These are phyloP conservation scores for Gossypium lobatum DNA, from an alignment of 441 rosid genomes.

Conservation along the genomic window DNA sequence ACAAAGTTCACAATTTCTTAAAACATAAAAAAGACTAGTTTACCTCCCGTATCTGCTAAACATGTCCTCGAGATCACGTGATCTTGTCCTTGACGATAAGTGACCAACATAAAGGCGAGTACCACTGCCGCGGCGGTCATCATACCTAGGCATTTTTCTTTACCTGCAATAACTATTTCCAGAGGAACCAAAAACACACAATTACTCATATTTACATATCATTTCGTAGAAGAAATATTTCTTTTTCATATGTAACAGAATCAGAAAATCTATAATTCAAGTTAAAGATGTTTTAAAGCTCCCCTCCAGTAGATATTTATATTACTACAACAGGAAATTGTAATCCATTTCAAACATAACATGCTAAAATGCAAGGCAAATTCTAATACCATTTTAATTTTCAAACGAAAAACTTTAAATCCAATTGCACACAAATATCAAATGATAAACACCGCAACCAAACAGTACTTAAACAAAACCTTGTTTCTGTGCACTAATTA, in stretches of 20 bases:
- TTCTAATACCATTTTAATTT: neutral
- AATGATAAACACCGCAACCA: neutral
- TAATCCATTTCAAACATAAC: neutral
- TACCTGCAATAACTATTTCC: slow-evolving; percentile 18
- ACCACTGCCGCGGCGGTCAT: slow-evolving; percentile 40
- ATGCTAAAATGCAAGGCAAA: neutral
- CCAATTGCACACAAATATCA: neutral
- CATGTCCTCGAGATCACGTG: slow-evolving; percentile 48
- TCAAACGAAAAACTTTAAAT: neutral
- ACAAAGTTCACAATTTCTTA: too few species aligned
- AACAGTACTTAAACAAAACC: neutral
- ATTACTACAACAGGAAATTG: neutral
- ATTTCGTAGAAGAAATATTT: neutral
- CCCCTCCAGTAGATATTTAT: too few species aligned
- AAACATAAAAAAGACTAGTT: neutral
- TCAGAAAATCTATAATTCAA: neutral
- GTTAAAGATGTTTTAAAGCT: neutral
- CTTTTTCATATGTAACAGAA: neutral
- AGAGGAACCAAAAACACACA: neutral
- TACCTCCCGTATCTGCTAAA: slow-evolving; percentile 52
- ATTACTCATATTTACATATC: neutral
- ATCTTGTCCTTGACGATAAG: slow-evolving; percentile 39
- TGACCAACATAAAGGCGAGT: slow-evolving; percentile 50
- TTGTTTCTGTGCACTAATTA: neutral
- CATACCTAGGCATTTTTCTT: slow-evolving; percentile 39